Evolutionary conservation across 108 stramenopile species (phyloP).

Genomic region (Hondaea fermentalgiana): DNA sequence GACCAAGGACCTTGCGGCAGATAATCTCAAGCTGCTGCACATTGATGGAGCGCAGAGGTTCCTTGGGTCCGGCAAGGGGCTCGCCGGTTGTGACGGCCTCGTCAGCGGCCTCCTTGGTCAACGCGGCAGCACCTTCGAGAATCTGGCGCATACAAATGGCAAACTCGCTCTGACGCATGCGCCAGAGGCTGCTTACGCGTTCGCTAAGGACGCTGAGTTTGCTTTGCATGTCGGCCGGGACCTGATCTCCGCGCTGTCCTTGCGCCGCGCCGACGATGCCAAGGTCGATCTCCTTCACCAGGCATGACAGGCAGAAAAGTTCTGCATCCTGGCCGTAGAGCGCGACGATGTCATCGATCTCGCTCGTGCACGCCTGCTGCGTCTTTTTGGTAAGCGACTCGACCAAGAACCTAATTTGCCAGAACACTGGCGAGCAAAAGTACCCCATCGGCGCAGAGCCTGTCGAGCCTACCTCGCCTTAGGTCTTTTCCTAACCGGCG

Average conservation of each 20-base stretch:
- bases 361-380: neutral
- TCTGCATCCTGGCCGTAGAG: neutral
- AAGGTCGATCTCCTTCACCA: neutral
- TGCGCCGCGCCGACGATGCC: neutral
- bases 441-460: neutral
- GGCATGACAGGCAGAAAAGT: neutral
- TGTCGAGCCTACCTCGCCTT: too few species aligned
- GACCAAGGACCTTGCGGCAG: neutral
- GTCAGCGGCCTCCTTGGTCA: neutral
- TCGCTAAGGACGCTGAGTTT: neutral
- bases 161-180: neutral
- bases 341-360: neutral
- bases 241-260: neutral
- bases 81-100: neutral
- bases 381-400: neutral
- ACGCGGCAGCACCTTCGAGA: neutral
- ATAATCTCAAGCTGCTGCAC: neutral
- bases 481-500: too few species aligned
- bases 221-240: neutral
- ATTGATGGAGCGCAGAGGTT: neutral
- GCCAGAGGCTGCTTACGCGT: neutral
- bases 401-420: neutral
- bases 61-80: neutral
- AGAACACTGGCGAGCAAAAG: conserved; percentile 17
- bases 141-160: neutral